These are phyloP conservation scores for Colletotrichum echinochloae DNA, from an alignment of 2,329 filamentous ascomycete species.

Conservation along the genomic window DNA sequence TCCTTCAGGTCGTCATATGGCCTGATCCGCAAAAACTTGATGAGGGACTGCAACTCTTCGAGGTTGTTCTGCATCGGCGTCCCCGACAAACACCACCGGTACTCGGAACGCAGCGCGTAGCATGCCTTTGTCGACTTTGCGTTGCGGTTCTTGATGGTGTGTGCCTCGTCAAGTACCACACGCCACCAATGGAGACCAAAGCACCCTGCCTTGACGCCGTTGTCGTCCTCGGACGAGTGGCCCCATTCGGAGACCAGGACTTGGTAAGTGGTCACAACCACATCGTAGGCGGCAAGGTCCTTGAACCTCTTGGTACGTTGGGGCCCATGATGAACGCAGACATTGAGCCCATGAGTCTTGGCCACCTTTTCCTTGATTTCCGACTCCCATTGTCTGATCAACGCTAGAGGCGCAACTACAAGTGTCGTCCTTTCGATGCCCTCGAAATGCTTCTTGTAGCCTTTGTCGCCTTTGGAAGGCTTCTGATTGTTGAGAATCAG, in stretches of 20 bases:
- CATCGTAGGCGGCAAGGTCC: constrained; percentile 86
- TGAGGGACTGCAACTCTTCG: constrained; percentile 93
- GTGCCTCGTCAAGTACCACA: constrained; percentile 94
- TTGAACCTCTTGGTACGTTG: constrained; percentile 82
- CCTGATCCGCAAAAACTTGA: constrained; percentile 91
- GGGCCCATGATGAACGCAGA: constrained; percentile 92
- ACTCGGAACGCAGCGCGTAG: constrained; percentile 85
- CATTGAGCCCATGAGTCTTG: constrained; percentile 76
- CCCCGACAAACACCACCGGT: constrained; percentile 95
- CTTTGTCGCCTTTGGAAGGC: constrained; percentile 68
- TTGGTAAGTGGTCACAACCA: constrained; percentile 97
- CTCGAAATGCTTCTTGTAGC: constrained; percentile 76
- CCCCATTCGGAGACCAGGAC: constrained; percentile 93
- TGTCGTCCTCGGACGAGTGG: constrained; percentile 70
- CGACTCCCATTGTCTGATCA: constrained; percentile 97
- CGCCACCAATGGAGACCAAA: constrained; percentile 96
- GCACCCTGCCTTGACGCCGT: constrained; percentile 79
- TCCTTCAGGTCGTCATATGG: constrained; percentile 87
- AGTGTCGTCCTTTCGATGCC: constrained; percentile 83
- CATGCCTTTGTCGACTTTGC: constrained; percentile 95
- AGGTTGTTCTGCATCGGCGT: constrained; percentile 99
- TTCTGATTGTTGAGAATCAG: constrained; percentile 87
- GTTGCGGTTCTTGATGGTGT: constrained; percentile 98
- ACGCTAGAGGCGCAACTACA: constrained; percentile 90
- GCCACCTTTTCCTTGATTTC: constrained; percentile 89